phyloP scores from a whole-genome alignment of 2,329 filamentous ascomycete genomes.

The Ophiosphaerella herpotricha region DNA sequence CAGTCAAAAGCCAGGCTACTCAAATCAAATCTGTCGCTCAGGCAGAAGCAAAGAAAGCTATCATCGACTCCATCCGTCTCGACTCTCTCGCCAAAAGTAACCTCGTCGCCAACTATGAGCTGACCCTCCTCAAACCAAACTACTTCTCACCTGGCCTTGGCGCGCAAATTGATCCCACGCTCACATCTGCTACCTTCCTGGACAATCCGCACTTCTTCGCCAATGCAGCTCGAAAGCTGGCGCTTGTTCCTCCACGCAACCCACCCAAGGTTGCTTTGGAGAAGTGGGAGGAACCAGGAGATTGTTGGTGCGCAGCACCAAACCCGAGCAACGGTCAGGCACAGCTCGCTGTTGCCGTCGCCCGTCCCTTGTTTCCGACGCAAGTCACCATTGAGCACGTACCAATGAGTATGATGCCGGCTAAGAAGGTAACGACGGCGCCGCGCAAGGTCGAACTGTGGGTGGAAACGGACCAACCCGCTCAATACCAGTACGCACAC shows the following conservation, averaged over 20 bases:
- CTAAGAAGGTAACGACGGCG: slow-evolving; percentile 46
- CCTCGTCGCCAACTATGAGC: slow-evolving; percentile 37
- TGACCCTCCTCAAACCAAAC: slow-evolving; percentile 61
- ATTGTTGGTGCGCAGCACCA: slow-evolving; percentile 81
- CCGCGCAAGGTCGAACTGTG: slow-evolving; percentile 53
- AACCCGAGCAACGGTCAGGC: slow-evolving; percentile 58
- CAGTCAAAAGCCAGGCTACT: slow-evolving; percentile 19
- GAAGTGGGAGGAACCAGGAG: slow-evolving; percentile 76
- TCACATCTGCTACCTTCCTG: slow-evolving; percentile 61
- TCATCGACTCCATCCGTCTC: slow-evolving; percentile 36
- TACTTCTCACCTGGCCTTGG: slow-evolving; percentile 71
- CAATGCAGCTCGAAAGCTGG: slow-evolving; percentile 12
- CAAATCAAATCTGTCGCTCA: slow-evolving; percentile 20
- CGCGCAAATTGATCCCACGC: slow-evolving; percentile 63
- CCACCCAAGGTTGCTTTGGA: slow-evolving; percentile 63
- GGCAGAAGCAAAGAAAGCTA: slow-evolving; percentile 36
- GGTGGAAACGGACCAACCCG: slow-evolving; percentile 42
- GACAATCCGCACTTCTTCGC: slow-evolving; percentile 14
- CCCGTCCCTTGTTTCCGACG: slow-evolving; percentile 43
- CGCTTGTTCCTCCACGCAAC: slow-evolving; percentile 28
- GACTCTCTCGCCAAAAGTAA: slow-evolving; percentile 39
- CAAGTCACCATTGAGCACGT: slow-evolving; percentile 54
- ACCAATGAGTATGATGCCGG: slow-evolving; percentile 43
- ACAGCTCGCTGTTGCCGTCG: slow-evolving; percentile 63
- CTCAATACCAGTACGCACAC: slow-evolving; percentile 22